Conservation (phyloP, 1,284 basidiomycete genomes). For the Austropuccinia psidii region DNA sequence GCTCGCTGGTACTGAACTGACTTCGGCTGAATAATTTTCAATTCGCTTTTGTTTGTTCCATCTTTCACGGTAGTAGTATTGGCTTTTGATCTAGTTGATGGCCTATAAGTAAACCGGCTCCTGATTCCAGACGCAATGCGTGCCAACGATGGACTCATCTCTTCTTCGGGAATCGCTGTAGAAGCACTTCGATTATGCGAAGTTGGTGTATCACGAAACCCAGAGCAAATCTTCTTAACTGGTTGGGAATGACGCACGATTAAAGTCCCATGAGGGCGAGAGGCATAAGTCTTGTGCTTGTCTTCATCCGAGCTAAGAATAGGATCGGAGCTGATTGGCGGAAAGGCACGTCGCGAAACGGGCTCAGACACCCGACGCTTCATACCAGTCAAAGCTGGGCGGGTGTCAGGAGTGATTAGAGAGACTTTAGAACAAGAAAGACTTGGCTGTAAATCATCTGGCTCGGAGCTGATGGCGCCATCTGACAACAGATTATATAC, state of each 20-base stretch:
- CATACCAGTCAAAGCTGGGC: neutral
- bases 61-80: neutral
- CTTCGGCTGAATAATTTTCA: neutral
- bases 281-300: neutral
- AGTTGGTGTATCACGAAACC: conserved; percentile 7
- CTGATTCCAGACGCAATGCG: conserved; percentile 25
- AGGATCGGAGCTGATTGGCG: conserved; percentile 26
- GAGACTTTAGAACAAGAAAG: conserved; percentile 1
- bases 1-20: neutral
- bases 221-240: neutral
- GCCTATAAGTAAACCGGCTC: conserved; percentile 15
- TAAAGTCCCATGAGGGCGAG: neutral
- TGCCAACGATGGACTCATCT: conserved; percentile 29
- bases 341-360: conserved; percentile 2
- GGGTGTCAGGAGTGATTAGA: conserved; percentile 11
- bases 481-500: neutral
- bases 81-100: neutral
- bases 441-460: neutral
- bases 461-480: neutral
- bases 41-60: neutral
- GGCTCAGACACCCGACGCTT: conserved; percentile 13
- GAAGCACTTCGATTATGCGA: neutral
- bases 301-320: conserved; percentile 15
- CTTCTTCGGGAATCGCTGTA: neutral
- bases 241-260: neutral